phyloP scores from a whole-genome alignment of 2,329 filamentous ascomycete species.

The Arthrobotrys musiformis region DNA sequence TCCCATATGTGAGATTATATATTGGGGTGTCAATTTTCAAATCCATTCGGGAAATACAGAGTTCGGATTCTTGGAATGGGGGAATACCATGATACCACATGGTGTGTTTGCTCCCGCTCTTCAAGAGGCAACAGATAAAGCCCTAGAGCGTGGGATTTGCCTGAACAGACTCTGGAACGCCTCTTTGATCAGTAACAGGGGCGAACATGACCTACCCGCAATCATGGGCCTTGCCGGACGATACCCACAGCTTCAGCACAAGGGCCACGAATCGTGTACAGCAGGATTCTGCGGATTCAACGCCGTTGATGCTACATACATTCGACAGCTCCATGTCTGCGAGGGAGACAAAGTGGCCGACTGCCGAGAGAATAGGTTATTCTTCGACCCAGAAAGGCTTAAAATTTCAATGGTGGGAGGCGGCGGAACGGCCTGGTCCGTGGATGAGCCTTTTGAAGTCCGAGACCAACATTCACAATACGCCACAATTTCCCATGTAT shows the following conservation, averaged over 20 bases:
- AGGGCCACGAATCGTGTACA: slow-evolving; percentile 24
- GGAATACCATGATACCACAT: slow-evolving; percentile 41
- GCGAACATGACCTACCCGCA: slow-evolving; percentile 28
- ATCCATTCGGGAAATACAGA: neutral
- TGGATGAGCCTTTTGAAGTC: slow-evolving; percentile 29
- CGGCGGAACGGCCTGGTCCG: slow-evolving; percentile 29
- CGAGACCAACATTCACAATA: neutral
- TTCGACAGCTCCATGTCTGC: slow-evolving; percentile 35
- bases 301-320: slow-evolving; percentile 18
- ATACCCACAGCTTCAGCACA: slow-evolving; percentile 12
- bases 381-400: slow-evolving; percentile 20
- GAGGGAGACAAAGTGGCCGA: neutral
- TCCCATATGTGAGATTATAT: slow-evolving; percentile 25
- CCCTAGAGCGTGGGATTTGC: slow-evolving; percentile 21
- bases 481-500: slow-evolving; percentile 61
- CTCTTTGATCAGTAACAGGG: slow-evolving; percentile 18
- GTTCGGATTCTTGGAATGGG: neutral
- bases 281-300: slow-evolving; percentile 19
- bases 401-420: neutral
- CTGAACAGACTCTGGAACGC: slow-evolving; percentile 22
- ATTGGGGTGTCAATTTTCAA: slow-evolving; percentile 22
- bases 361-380: slow-evolving; percentile 9
- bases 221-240: slow-evolving; percentile 23
- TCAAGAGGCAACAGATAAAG: neutral
- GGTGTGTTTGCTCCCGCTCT: slow-evolving; percentile 12